Percentiles rank a stretch among this genome's conserved stretches.
Conservation (phyloP, 306 rosid genomes). For the Gillenia trifoliata region DNA sequence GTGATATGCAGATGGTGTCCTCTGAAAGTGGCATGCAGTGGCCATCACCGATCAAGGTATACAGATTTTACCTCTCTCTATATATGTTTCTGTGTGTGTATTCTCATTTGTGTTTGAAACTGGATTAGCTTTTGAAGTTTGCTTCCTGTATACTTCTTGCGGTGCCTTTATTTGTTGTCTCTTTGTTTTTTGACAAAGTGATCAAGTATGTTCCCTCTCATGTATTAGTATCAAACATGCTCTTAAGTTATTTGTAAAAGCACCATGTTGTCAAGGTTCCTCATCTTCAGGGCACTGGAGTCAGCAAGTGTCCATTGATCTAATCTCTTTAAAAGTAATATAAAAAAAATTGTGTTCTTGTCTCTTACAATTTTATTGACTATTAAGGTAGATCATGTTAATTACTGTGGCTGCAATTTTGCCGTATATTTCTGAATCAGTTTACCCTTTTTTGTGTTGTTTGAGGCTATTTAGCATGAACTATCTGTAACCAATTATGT, state of each 20-base stretch:
- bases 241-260: background rate
- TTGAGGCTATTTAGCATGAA: background rate
- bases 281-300: background rate
- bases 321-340: background rate
- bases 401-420: slow-evolving; percentile 3
- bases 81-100: background rate
- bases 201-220: background rate
- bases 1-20: slow-evolving; percentile 30
- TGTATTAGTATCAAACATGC: background rate
- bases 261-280: background rate
- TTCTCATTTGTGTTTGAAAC: background rate
- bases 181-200: background rate
- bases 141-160: background rate
- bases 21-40: slow-evolving; percentile 28
- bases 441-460: background rate
- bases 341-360: background rate
- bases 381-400: background rate
- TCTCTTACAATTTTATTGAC: background rate
- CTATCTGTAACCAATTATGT: background rate
- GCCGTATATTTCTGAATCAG: background rate
- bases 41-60: slow-evolving; percentile 45
- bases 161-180: background rate
- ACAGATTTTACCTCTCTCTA: slow-evolving; percentile 4
- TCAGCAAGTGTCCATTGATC: background rate
- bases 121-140: background rate